Conservation (phyloP, 2,329 filamentous ascomycete species). For the Parasarocladium wereldwijsianum region DNA sequence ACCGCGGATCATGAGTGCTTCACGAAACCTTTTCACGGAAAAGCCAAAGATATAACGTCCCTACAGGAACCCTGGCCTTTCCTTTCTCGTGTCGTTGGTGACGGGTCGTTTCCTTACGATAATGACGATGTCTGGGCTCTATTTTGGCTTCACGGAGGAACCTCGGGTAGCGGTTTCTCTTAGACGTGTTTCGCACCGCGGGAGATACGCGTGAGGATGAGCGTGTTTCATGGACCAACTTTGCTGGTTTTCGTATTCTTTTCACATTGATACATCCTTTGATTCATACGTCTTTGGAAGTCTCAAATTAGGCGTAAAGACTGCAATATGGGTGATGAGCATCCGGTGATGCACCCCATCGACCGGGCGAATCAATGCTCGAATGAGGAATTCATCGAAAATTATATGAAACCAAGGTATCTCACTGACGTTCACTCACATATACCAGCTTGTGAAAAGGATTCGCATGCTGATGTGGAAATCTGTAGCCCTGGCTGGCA, state of each 20-base stretch:
- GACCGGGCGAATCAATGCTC: conserved; percentile 31
- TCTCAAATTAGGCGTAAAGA: background rate
- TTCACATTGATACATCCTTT: background rate
- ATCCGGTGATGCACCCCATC: conserved; percentile 19
- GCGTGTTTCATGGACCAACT: no score
- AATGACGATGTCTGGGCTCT: no score
- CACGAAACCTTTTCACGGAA: no score
- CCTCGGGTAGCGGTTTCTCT: conserved; percentile 3
- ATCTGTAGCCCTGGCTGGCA: conserved; percentile 12
- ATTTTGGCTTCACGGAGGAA: no score
- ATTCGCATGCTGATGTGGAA: background rate
- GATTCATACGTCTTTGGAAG: background rate
- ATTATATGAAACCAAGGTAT: conserved; percentile 33
- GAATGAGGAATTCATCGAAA: conserved; percentile 31
- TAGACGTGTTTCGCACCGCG: no score
- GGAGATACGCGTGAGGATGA: no score
- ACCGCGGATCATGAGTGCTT: conserved; percentile 13
- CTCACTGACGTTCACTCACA: background rate
- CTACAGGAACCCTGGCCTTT: no score
- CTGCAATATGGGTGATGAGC: conserved; percentile 1
- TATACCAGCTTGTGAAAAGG: background rate
- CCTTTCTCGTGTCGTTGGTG: no score
- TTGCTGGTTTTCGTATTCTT: background rate
- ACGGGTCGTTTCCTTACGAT: no score
- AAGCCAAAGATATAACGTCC: background rate